phyloP scores from a whole-genome alignment of 2,329 filamentous ascomycete species.

The Sordariomycetes sp. region DNA sequence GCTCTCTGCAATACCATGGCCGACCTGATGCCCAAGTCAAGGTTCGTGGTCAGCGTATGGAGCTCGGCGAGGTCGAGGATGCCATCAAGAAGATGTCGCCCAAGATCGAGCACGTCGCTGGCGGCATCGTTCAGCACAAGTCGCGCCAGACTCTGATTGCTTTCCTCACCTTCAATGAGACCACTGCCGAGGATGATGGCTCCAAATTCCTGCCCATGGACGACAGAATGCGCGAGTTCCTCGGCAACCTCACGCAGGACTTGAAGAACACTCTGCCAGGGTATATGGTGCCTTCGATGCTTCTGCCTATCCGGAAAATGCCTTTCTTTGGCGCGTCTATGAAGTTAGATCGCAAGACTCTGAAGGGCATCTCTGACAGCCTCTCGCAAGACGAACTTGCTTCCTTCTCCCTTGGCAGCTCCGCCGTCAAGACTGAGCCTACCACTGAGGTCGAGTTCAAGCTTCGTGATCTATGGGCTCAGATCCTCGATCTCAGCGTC shows the following conservation, averaged over 20 bases:
- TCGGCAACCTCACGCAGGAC: slow-evolving; percentile 7
- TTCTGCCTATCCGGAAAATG: slow-evolving; percentile 10
- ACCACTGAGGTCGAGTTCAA: slow-evolving; percentile 5
- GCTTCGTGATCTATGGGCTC: slow-evolving; percentile 5
- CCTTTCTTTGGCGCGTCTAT: slow-evolving; percentile 9
- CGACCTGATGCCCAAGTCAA: background rate
- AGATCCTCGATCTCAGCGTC: background rate
- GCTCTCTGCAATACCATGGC: background rate
- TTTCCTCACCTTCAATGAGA: slow-evolving; percentile 2
- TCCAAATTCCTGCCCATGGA: slow-evolving; percentile 6
- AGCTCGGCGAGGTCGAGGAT: background rate
- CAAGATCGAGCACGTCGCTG: background rate
- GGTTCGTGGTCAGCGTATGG: background rate
- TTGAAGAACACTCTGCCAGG: slow-evolving; percentile 7
- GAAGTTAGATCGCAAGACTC: slow-evolving; percentile 8
- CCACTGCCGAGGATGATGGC: background rate
- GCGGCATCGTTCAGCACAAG: background rate
- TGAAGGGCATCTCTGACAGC: background rate
- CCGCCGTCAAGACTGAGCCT: background rate
- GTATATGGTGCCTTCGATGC: slow-evolving; percentile 11
- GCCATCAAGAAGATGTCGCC: background rate
- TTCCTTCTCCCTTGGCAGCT: background rate
- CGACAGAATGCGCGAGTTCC: slow-evolving; percentile 5
- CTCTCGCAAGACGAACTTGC: background rate
- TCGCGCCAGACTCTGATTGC: background rate